phyloP scores from a whole-genome alignment of 352 stramenopile genomes.

The Globisporangium barbulae region DNA sequence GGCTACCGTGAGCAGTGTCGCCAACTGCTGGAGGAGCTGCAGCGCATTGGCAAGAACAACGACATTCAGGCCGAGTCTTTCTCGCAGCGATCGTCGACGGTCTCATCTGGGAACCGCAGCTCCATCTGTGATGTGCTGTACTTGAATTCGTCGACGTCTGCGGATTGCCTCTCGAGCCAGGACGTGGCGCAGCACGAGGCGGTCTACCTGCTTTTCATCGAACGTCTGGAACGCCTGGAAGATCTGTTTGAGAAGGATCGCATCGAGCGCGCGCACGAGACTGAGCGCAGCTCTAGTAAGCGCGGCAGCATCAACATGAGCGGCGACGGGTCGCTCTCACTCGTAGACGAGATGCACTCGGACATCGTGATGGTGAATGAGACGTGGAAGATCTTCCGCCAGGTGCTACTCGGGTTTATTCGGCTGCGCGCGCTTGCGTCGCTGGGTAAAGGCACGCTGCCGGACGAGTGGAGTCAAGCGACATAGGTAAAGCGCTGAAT shows the following conservation, averaged over 20 bases:
- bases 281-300: neutral
- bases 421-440: conserved; percentile 42
- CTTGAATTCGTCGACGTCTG: conserved; percentile 45
- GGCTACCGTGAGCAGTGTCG: conserved; percentile 49
- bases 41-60: conserved; percentile 55
- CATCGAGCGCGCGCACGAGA: neutral
- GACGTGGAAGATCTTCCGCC: conserved; percentile 73
- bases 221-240: conserved; percentile 43
- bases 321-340: conserved; percentile 18
- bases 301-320: conserved; percentile 23
- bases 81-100: conserved; percentile 15
- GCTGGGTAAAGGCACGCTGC: conserved; percentile 56
- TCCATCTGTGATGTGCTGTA: conserved; percentile 39
- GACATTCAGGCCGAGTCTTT: conserved; percentile 55
- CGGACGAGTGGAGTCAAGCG: conserved; percentile 43
- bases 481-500: neutral
- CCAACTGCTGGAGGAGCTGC: conserved; percentile 52
- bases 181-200: conserved; percentile 69
- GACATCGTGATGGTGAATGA: conserved; percentile 44
- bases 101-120: conserved; percentile 1
- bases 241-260: conserved; percentile 23
- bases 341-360: conserved; percentile 38
- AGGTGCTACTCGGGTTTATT: conserved; percentile 63
- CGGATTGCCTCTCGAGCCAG: conserved; percentile 49
- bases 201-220: conserved; percentile 46